Conservation (phyloP, 495 filamentous ascomycete genomes). For the Aspergillus coremiiformis region DNA sequence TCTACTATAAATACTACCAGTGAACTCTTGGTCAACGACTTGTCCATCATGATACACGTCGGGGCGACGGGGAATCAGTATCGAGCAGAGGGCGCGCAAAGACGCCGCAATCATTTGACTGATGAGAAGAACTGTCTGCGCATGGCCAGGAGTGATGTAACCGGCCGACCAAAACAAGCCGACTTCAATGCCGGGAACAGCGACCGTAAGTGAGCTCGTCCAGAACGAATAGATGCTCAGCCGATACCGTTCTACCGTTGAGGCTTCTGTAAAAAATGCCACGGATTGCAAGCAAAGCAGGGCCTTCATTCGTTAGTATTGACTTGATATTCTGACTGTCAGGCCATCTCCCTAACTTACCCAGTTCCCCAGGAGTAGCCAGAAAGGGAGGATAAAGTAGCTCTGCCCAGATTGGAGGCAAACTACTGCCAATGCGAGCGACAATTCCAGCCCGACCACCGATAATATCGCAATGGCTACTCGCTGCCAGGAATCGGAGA, state of each 20-base stretch:
- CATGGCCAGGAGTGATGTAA: slow-evolving; percentile 1
- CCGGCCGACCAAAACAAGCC: slow-evolving; percentile 12
- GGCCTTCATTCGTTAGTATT: slow-evolving; percentile 13
- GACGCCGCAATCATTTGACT: slow-evolving; percentile 19
- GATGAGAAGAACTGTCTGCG: slow-evolving; percentile 16
- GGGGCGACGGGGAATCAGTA: slow-evolving; percentile 57
- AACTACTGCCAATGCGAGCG: slow-evolving; percentile 16
- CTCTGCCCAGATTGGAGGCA: background rate
- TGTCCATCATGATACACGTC: slow-evolving; percentile 50
- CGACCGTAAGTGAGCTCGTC: slow-evolving; percentile 20
- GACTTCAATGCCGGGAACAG: slow-evolving; percentile 14
- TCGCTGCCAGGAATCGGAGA: slow-evolving; percentile 13
- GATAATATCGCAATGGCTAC: slow-evolving; percentile 10
- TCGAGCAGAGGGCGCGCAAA: slow-evolving; percentile 24
- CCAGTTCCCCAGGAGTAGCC: slow-evolving; percentile 33
- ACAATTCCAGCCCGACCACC: slow-evolving; percentile 9
- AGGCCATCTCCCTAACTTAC: slow-evolving; percentile 14
- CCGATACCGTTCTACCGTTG: slow-evolving; percentile 22
- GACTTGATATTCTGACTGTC: background rate
- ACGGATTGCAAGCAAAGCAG: slow-evolving; percentile 26
- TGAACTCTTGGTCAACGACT: slow-evolving; percentile 56
- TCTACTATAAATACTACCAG: slow-evolving; percentile 50
- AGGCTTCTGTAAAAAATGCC: slow-evolving; percentile 29
- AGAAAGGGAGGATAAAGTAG: slow-evolving; percentile 15
- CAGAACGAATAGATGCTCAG: slow-evolving; percentile 26